A percentile compares a stretch with the other conserved stretches of the same genome.
Conservation (phyloP, 2,329 filamentous ascomycete species). For the Allantophomopsis cytisporea region DNA sequence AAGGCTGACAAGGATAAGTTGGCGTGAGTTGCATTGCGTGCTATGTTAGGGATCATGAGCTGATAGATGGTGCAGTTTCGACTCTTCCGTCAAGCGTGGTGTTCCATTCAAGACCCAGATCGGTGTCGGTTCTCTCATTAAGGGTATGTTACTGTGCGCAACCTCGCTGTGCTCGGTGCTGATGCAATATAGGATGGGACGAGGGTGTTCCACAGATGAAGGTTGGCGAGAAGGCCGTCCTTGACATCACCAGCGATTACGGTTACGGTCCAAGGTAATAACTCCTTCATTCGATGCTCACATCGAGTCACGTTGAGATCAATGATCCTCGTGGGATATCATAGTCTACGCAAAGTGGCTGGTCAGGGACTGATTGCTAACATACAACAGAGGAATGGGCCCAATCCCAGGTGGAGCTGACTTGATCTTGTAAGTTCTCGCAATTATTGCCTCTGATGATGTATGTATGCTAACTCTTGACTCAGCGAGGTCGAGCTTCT, state of each 20-base stretch:
- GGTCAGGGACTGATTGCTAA: too few species aligned
- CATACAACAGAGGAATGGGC: constrained; percentile 19
- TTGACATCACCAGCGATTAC: constrained; percentile 66
- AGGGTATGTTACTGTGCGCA: constrained; percentile 49
- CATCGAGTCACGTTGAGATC: too few species aligned
- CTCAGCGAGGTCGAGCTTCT: background rate
- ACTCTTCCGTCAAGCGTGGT: constrained; percentile 66
- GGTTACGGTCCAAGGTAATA: constrained; percentile 49
- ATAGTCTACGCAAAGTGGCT: too few species aligned
- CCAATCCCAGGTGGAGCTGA: constrained; percentile 63
- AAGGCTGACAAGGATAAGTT: constrained; percentile 53
- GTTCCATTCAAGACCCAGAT: constrained; percentile 61
- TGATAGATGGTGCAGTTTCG: constrained; percentile 50
- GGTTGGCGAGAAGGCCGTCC: constrained; percentile 76
- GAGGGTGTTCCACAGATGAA: constrained; percentile 79
- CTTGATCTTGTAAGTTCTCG: constrained; percentile 61
- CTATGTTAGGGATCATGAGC: too few species aligned
- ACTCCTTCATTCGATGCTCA: constrained; percentile 3
- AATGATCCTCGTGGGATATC: too few species aligned
- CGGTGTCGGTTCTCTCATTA: constrained; percentile 75
- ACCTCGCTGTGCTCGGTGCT: too few species aligned
- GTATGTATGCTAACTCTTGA: too few species aligned
- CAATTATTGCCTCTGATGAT: constrained; percentile 10
- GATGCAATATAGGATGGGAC: constrained; percentile 78
- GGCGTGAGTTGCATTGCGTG: constrained; percentile 33